phyloP scores from a whole-genome alignment of 1,284 basidiomycete species.

The Cutaneotrichosporon curvatum region DNA sequence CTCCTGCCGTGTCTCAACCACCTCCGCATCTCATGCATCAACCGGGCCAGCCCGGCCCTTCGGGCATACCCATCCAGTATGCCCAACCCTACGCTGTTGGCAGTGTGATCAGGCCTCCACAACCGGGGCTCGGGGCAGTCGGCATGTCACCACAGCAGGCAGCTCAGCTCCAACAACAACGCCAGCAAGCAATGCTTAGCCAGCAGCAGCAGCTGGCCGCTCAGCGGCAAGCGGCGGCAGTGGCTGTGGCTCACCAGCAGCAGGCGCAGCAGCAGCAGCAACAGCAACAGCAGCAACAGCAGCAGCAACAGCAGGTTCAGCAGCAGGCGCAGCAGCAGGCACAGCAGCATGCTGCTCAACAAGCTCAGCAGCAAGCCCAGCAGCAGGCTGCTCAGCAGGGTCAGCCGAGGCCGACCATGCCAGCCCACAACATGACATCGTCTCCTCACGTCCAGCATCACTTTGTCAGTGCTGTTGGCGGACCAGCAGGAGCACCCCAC shows the following conservation, averaged over 20 bases:
- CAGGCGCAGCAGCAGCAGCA: slow-evolving; percentile 22
- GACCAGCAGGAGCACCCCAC: slow-evolving; percentile 2
- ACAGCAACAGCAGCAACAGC: slow-evolving; percentile 13
- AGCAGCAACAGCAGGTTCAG: slow-evolving; percentile 11
- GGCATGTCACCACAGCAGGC: slow-evolving; percentile 17
- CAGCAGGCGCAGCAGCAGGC: slow-evolving; percentile 13
- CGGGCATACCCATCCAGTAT: slow-evolving; percentile 24
- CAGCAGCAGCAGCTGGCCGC: slow-evolving; percentile 16
- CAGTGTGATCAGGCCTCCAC: slow-evolving; percentile 15
- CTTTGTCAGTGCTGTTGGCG: slow-evolving; percentile 20
- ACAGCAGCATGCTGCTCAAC: slow-evolving; percentile 2
- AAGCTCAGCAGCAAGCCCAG: slow-evolving; percentile 4
- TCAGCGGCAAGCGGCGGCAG: slow-evolving; percentile 13
- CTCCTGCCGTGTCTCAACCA: slow-evolving; percentile 21
- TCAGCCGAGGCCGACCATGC: slow-evolving; percentile 1
- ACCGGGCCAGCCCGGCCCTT: slow-evolving; percentile 24
- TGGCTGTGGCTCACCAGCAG: slow-evolving; percentile 18
- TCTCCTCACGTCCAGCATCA: slow-evolving; percentile 40
- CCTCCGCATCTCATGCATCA: slow-evolving; percentile 26
- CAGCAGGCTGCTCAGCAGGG: slow-evolving; percentile 1
- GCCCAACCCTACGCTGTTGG: slow-evolving; percentile 12
- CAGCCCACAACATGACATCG: slow-evolving; percentile 21
- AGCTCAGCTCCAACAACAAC: slow-evolving; percentile 6
- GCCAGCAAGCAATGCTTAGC: slow-evolving; percentile 12
- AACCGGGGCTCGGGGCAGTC: slow-evolving; percentile 11